These are phyloP conservation scores for Williopsis jadinii DNA, from an alignment of 1,139 yeast species.

Conservation along the genomic window DNA sequence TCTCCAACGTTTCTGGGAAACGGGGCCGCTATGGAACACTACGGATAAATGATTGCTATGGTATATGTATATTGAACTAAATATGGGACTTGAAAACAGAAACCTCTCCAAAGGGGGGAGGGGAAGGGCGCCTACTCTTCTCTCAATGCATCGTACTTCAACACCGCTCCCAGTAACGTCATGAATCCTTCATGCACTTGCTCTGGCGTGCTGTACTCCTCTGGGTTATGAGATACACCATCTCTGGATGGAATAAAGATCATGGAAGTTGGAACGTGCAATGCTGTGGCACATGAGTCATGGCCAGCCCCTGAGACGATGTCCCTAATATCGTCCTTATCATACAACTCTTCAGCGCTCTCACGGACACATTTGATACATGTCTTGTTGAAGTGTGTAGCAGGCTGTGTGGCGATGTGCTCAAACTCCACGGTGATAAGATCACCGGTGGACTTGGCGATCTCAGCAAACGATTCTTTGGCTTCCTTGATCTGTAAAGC, in stretches of 20 bases:
- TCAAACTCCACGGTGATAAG: constrained; percentile 33
- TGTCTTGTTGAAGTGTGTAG: constrained; percentile 46
- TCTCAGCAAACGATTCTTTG: constrained; percentile 30
- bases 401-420: constrained; percentile 41
- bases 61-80: no score
- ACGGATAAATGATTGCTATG: no score
- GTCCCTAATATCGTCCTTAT: constrained; percentile 33
- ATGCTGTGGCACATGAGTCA: constrained; percentile 56
- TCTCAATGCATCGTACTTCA: constrained; percentile 39
- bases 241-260: constrained; percentile 64
- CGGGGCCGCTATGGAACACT: no score
- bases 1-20: no score
- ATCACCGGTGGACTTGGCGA: constrained; percentile 31
- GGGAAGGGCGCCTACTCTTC: constrained; percentile 3
- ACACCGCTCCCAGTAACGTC: constrained; percentile 51
- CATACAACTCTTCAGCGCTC: constrained; percentile 44
- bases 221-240: constrained; percentile 67
- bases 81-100: no score
- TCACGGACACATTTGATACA: constrained; percentile 44
- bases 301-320: constrained; percentile 71
- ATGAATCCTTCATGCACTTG: constrained; percentile 53
- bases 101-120: no score
- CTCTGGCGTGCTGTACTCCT: constrained; percentile 58
- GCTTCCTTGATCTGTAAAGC: constrained; percentile 34
- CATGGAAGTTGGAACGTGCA: constrained; percentile 63